Percentiles rank a stretch among this genome's conserved stretches.
These are phyloP conservation scores for Epichloe sp. DNA, from an alignment of 2,329 filamentous ascomycete species.

Conservation along the genomic window DNA sequence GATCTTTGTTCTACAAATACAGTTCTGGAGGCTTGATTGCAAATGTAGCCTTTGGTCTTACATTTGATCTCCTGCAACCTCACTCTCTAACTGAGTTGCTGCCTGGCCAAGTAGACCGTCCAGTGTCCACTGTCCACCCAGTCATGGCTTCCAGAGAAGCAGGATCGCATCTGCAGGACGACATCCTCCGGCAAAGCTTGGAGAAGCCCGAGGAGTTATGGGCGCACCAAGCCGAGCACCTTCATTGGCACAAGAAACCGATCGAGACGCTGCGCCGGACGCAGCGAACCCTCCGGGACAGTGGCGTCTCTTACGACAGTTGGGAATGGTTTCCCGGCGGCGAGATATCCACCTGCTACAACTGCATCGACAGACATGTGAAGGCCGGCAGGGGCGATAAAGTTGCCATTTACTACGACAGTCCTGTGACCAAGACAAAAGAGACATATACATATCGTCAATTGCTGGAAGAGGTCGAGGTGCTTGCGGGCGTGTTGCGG, in stretches of 20 bases:
- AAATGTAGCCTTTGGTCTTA: background rate
- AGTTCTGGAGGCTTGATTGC: background rate
- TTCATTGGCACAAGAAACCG: constrained; percentile 73
- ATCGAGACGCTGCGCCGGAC: constrained; percentile 44
- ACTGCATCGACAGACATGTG: constrained; percentile 86
- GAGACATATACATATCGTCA: constrained; percentile 61
- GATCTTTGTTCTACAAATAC: background rate
- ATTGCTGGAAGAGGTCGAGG: constrained; percentile 68
- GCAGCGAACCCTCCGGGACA: constrained; percentile 50
- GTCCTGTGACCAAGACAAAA: constrained; percentile 64
- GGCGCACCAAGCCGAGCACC: constrained; percentile 56
- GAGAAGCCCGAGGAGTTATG: constrained; percentile 62
- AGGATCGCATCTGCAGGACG: constrained; percentile 30
- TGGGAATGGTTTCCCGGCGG: constrained; percentile 90
- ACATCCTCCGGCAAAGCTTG: constrained; percentile 44
- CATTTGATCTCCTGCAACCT: background rate
- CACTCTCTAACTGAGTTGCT: background rate
- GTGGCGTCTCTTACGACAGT: constrained; percentile 51
- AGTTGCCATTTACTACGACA: constrained; percentile 76
- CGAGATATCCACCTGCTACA: constrained; percentile 83
- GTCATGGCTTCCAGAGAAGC: constrained; percentile 4
- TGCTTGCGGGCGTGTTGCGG: constrained; percentile 65
- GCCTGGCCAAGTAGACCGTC: background rate
- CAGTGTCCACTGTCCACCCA: background rate
- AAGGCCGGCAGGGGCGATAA: constrained; percentile 58